Percentiles rank a stretch among this genome's conserved stretches.
phyloP scores from a whole-genome alignment of 2,329 filamentous ascomycete species.

The Ophiocordyceps camponoti-floridani region DNA sequence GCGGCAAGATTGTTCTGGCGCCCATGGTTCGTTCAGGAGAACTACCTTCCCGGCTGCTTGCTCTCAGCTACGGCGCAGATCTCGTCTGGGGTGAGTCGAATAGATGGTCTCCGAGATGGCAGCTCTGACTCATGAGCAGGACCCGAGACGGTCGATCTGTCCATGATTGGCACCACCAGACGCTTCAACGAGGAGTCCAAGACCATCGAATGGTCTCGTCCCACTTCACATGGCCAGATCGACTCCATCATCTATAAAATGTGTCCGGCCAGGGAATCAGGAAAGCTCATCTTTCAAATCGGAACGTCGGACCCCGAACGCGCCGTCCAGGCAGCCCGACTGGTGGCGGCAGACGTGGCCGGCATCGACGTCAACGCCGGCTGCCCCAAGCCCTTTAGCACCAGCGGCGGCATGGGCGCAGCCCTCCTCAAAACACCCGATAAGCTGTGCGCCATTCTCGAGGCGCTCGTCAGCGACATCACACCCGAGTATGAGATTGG shows the following conservation, averaged over 20 bases:
- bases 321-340: slow-evolving; percentile 66
- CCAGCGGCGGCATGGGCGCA: slow-evolving; percentile 85
- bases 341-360: slow-evolving; percentile 74
- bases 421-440: slow-evolving; percentile 77
- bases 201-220: slow-evolving; percentile 71
- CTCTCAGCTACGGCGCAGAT: slow-evolving; percentile 89
- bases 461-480: slow-evolving; percentile 64
- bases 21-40: slow-evolving; percentile 98
- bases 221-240: slow-evolving; percentile 51
- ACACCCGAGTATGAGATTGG: slow-evolving; percentile 67
- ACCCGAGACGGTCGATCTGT: slow-evolving; percentile 83
- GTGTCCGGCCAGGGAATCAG: slow-evolving; percentile 58
- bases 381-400: slow-evolving; percentile 96
- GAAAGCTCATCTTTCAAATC: slow-evolving; percentile 74
- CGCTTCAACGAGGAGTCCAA: slow-evolving; percentile 57
- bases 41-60: slow-evolving; percentile 71
- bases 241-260: slow-evolving; percentile 64
- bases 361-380: slow-evolving; percentile 96
- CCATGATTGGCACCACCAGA: slow-evolving; percentile 74
- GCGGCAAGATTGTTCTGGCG: slow-evolving; percentile 83
- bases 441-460: slow-evolving; percentile 64
- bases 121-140: slow-evolving; percentile 25
- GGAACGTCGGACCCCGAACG: slow-evolving; percentile 70
- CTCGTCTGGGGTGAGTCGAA: slow-evolving; percentile 66
- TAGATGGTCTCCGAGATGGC: no score